Evolutionary conservation across 2,329 filamentous ascomycete species (phyloP).

Genomic region (Emericellopsis cladophorae): DNA sequence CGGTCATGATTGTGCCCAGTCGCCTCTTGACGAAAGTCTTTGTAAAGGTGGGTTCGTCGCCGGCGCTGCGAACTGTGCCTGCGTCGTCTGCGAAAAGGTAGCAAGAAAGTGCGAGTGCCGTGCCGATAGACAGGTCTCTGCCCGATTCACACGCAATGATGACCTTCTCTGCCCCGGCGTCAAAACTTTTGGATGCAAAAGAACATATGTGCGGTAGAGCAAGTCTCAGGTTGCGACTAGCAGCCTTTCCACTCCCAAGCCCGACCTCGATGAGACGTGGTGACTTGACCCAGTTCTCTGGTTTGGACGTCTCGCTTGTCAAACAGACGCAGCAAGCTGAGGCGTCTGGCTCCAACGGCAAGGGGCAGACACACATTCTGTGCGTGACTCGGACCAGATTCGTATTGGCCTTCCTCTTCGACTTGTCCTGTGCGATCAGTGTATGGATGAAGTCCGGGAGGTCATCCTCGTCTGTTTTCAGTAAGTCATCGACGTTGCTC

Average conservation of each 20-base stretch:
- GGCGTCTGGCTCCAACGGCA: conserved; percentile 11
- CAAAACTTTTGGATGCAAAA: conserved; percentile 35
- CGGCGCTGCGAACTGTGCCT: conserved; percentile 28
- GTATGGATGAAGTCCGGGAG: conserved; percentile 33
- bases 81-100: conserved; percentile 50
- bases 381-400: conserved; percentile 18
- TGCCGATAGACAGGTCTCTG: conserved; percentile 68
- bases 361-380: conserved; percentile 21
- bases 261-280: conserved; percentile 40
- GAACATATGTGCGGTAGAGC: conserved; percentile 50
- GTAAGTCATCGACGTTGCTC: conserved; percentile 47
- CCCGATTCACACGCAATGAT: conserved; percentile 61
- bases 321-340: conserved; percentile 28
- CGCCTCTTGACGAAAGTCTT: conserved; percentile 68
- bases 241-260: conserved; percentile 61
- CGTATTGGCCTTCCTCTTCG: not conserved
- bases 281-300: conserved; percentile 25
- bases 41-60: conserved; percentile 31
- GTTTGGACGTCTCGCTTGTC: conserved; percentile 24
- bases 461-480: conserved; percentile 54
- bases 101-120: conserved; percentile 65
- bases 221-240: conserved; percentile 68
- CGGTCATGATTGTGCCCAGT: conserved; percentile 71
- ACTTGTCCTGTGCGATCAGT: conserved; percentile 1
- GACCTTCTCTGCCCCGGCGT: conserved; percentile 2